Evolutionary conservation across 176 grass and related monocot species (phyloP), one percentile per base, ranked within the genome.

Genomic region (Ampelocalamus luodianensis): DNA sequence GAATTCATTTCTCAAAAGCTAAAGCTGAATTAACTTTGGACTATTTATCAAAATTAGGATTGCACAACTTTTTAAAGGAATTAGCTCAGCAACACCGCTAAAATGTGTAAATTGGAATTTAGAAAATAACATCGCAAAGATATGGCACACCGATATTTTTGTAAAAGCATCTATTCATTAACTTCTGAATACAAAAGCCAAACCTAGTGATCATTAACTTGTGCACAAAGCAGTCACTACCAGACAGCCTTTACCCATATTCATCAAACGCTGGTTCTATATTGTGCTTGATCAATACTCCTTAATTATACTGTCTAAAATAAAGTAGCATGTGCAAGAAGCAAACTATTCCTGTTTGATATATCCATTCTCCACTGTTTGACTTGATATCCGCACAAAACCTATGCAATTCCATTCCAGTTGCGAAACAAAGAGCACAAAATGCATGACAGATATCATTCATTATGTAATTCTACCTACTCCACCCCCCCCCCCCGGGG

Each of bases 161-260:
- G 64, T 39, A 80, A 63, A 32, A 77, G 37, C 54, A 26, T 77
- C 3, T 14, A 66, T 68, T 68, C 10, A 15, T 80, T 39, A 16
- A 32, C 45, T n/a, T 10, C 0, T 36, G 18, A 26, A 49, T 32
- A 80, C 6, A 80, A 67, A 68, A 32, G 32, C 18, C 78, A 68
- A 65, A 81, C 48, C 20, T 38, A 49, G 39, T 14, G 16, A 65
- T 79, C 32, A 48, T 65, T 48, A 63, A 22, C 42, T 65, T 12
- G 42, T 36, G 24, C 5, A n/a, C 17, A 53, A 56, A 65, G 14
- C 14, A 34, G 42, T 65, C 16, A 65, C 61, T 49, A 50, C 26
- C 17, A 79, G 60, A 49, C 20, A 80, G 11, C 45, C 53, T 37
- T 39, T 68, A 34, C 45, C 5, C 8, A 62, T 18, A 29, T 42